Base-by-base conservation (phyloP, 139 green algal species). In the Tetraselmis striata region DNA sequence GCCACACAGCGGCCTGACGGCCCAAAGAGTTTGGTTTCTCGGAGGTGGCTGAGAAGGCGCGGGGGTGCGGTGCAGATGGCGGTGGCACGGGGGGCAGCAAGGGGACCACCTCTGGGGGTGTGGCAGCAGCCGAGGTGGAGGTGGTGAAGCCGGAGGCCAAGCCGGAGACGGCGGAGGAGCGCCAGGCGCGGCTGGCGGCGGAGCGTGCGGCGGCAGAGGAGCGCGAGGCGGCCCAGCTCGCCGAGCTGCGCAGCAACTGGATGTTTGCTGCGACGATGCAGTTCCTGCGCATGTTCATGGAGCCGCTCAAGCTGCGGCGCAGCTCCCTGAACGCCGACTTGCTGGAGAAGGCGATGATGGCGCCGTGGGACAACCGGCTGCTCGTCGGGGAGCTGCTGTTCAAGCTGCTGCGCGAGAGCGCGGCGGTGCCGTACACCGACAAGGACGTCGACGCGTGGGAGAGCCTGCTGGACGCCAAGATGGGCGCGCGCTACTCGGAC, bases 261-360 rank as follows among this genome's bases (percentile, higher is more conserved):
- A 31, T 31, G 29, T 79, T 79, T 31, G 76, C 76, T 18, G 22
- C 11, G 11, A 45, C 29, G 29, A 31, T 79, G 76, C 76, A 79
- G 76, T 79, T 79, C 18, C 29, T 79, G 76, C 76, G 76, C 29
- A 31, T 79, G 76, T 79, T 79, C 18, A 31, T 45, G 29, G 76
- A 31, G 5, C 76, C 76, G 29, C 45, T 67, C 45, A 67, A 67
- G 18, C 76, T 79, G 76, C 29, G 29, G 76, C 76, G 76, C 18
- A 31, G 29, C 76, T 27, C 22, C 29, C 45, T 67, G 45, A 67
- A 18, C 45, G 18, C 45, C 18, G 45, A 67, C 18, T 18, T 67
- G 45, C 45, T 67, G 45, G 45, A 67, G 18, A 67, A 67, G 11
- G 45, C 45, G 45, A 67, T 67, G 45, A 67, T 67, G 45, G 18